phyloP scores from a whole-genome alignment of 768 basidiomycete species.

The Dioszegia aurantiaca region DNA sequence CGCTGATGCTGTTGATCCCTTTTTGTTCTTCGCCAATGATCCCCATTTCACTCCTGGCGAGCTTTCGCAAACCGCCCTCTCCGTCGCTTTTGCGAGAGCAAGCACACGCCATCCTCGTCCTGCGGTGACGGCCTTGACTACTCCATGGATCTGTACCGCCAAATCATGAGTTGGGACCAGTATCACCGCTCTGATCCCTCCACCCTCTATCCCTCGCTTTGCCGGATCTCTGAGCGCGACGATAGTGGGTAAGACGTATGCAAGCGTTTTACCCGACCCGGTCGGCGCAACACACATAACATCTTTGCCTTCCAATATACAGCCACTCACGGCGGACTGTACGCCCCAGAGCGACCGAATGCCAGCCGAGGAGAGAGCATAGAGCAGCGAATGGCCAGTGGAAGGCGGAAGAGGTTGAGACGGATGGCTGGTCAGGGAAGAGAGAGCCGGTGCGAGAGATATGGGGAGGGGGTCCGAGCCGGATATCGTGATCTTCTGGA shows the following conservation, averaged over 20 bases:
- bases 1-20: too few relatives aligned
- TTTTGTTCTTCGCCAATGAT: too few relatives aligned
- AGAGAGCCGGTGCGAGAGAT: conserved; percentile 40
- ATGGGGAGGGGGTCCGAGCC: conserved; percentile 43
- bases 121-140: conserved; percentile 71
- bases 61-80: conserved; percentile 61
- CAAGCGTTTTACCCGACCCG: conserved; percentile 92
- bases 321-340: conserved; percentile 42
- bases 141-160: conserved; percentile 92
- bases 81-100: conserved; percentile 84
- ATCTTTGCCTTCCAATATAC: conserved; percentile 60
- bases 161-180: conserved; percentile 91
- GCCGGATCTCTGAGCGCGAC: conserved; percentile 51
- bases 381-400: conserved; percentile 22
- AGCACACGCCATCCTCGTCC: conserved; percentile 70
- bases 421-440: conserved; percentile 31
- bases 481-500: conserved; percentile 48
- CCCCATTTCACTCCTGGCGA: conserved; percentile 45
- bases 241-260: conserved; percentile 83
- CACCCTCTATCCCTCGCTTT: conserved; percentile 3
- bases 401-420: conserved; percentile 19
- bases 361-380: conserved; percentile 27
- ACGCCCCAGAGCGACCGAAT: conserved; percentile 46
- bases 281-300: conserved; percentile 93
- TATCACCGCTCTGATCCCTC: conserved; percentile 74